Conservation (phyloP, 345 rosid genomes). For the Gossypium anomalum region DNA sequence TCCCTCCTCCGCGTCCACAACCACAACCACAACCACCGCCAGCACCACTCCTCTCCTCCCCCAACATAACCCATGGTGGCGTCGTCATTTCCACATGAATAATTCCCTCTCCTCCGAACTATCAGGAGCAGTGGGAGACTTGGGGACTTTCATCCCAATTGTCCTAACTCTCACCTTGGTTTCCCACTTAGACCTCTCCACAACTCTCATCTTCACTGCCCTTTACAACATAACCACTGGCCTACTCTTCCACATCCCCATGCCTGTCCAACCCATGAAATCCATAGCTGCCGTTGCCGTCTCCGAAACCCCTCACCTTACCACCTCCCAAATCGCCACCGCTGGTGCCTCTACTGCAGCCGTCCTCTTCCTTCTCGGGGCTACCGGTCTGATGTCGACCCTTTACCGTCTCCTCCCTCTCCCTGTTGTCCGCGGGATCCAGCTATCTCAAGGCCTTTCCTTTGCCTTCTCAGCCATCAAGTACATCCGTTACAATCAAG, state of each 20-base stretch:
- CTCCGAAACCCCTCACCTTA: conserved; percentile 61
- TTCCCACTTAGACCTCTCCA: conserved; percentile 61
- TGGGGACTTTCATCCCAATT: conserved; percentile 79
- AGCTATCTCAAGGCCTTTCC: conserved; percentile 89
- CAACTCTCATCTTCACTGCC: conserved; percentile 74
- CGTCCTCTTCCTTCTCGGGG: conserved; percentile 57
- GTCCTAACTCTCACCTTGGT: conserved; percentile 62
- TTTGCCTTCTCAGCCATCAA: conserved; percentile 88
- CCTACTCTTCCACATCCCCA: conserved; percentile 73
- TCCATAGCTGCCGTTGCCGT: conserved; percentile 83
- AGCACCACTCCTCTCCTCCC: conserved; percentile 5
- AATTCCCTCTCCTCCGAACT: conserved; percentile 50
- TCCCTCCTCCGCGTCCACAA: neutral
- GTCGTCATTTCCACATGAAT: conserved; percentile 38
- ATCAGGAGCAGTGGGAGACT: conserved; percentile 83
- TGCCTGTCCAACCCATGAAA: conserved; percentile 91
- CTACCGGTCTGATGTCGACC: conserved; percentile 70
- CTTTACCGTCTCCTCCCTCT: conserved; percentile 69
- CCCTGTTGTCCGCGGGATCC: conserved; percentile 91
- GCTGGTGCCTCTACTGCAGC: conserved; percentile 63
- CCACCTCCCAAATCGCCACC: conserved; percentile 59
- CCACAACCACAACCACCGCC: neutral
- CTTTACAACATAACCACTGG: conserved; percentile 72
- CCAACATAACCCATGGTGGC: conserved; percentile 31
- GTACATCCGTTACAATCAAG: conserved; percentile 66